A percentile compares a stretch with the other conserved stretches of the same genome.
These are phyloP conservation scores for Striga asiatica DNA, from an alignment of 257 asterid species.

Conservation along the genomic window DNA sequence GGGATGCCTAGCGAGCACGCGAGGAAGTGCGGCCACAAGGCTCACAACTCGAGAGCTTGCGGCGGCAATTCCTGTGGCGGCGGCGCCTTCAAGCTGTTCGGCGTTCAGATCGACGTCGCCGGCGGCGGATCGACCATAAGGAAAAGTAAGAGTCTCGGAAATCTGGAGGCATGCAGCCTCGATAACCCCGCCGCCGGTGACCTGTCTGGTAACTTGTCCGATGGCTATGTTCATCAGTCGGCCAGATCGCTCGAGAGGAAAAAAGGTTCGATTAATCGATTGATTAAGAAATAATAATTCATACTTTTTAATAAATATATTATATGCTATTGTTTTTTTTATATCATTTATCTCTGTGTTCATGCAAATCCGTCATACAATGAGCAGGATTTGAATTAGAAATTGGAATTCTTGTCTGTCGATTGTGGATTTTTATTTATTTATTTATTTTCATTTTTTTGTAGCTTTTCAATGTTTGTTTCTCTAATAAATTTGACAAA, in stretches of 20 bases:
- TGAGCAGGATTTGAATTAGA: neutral
- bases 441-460: neutral
- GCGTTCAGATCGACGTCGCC: conserved; percentile 30
- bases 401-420: too few species aligned
- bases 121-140: conserved; percentile 19
- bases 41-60: conserved; percentile 26
- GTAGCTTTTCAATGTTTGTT: neutral
- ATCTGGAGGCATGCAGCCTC: conserved; percentile 15
- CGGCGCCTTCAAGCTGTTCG: conserved; percentile 38
- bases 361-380: neutral
- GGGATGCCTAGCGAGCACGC: conserved; percentile 22
- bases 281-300: neutral
- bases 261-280: conserved; percentile 20
- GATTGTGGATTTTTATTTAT: too few species aligned
- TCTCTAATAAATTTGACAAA: neutral
- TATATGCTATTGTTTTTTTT: neutral
- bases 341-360: neutral
- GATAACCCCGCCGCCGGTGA: conserved; percentile 9
- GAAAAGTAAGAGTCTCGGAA: conserved; percentile 36
- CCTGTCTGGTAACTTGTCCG: conserved; percentile 32
- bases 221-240: conserved; percentile 24
- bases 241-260: conserved; percentile 20
- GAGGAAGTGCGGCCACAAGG: conserved; percentile 26
- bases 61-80: conserved; percentile 8
- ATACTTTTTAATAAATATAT: neutral